A percentile compares a stretch with the other conserved stretches of the same genome.
Evolutionary conservation across 768 basidiomycete genomes (phyloP).

Genomic region (Boletus reticuloceps): DNA sequence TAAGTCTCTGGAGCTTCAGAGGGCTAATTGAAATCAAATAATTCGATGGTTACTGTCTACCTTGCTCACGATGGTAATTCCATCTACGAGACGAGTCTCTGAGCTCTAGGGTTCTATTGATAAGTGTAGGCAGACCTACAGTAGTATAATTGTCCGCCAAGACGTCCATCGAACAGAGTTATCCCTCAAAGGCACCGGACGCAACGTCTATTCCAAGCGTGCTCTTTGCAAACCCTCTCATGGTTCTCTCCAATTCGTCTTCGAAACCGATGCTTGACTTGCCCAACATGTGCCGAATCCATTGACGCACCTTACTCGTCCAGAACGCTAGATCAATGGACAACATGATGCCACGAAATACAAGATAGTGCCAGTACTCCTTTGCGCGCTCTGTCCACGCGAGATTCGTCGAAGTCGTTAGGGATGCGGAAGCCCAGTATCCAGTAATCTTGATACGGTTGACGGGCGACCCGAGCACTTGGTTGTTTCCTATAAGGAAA

Average conservation of each 20-base stretch:
- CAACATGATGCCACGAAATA: constrained; percentile 65
- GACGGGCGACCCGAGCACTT: constrained; percentile 79
- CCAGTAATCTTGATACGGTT: constrained; percentile 91
- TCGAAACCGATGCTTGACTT: constrained; percentile 60
- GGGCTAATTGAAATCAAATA: too few relatives aligned
- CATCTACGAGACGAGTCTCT: too few relatives aligned
- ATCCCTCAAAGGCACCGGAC: constrained; percentile 52
- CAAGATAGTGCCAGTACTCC: constrained; percentile 57
- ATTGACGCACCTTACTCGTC: constrained; percentile 50
- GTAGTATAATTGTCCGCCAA: too few relatives aligned
- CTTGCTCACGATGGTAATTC: too few relatives aligned
- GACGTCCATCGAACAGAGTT: constrained; percentile 11
- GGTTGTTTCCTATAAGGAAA: constrained; percentile 62
- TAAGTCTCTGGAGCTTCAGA: too few relatives aligned
- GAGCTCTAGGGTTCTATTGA: too few relatives aligned
- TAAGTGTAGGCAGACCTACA: too few relatives aligned
- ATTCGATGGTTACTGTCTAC: too few relatives aligned
- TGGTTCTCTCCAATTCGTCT: constrained; percentile 74
- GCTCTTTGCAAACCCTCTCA: constrained; percentile 72
- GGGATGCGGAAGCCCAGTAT: constrained; percentile 72
- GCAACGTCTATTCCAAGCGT: constrained; percentile 77
- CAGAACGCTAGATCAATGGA: constrained; percentile 74
- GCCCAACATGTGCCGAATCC: constrained; percentile 42
- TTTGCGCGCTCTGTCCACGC: constrained; percentile 39
- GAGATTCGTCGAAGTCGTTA: constrained; percentile 45